phyloP scores from a whole-genome alignment of 2,329 filamentous ascomycete genomes.

The Neofusicoccum parvum region DNA sequence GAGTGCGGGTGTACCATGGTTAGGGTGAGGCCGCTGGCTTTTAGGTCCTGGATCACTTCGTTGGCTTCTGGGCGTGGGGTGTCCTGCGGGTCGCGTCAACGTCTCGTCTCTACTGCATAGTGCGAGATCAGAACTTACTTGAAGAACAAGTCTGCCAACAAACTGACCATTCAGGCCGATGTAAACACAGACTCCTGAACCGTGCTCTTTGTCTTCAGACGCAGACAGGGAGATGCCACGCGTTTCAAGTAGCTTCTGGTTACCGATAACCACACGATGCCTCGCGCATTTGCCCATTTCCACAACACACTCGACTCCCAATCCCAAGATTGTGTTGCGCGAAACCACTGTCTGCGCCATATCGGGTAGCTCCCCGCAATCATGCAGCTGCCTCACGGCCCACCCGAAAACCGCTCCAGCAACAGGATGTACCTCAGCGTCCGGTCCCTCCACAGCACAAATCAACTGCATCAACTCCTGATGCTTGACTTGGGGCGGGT shows the following conservation, averaged over 20 bases:
- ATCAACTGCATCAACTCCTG: not conserved
- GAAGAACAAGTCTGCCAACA: not conserved
- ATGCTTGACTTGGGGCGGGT: not conserved
- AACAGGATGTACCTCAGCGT: not conserved
- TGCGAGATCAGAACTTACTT: not conserved
- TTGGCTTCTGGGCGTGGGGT: not conserved
- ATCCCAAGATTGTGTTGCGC: not conserved
- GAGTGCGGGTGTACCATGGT: not conserved
- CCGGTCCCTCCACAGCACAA: not conserved
- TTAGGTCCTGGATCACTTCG: not conserved
- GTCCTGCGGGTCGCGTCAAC: not conserved
- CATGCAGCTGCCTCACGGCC: not conserved
- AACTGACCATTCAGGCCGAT: not conserved
- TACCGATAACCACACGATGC: not conserved
- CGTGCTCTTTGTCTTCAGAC: not conserved
- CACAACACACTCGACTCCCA: not conserved
- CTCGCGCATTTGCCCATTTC: not conserved
- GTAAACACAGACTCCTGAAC: not conserved
- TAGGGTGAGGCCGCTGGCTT: not conserved
- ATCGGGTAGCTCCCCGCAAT: not conserved
- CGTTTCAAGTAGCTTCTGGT: not conserved
- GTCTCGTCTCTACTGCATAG: too few species aligned
- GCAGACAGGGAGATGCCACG: not conserved
- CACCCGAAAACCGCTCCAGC: not conserved
- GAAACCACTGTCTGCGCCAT: not conserved